phyloP scores from a whole-genome alignment of 805 yeast species.

The Pichia ethanolica region DNA sequence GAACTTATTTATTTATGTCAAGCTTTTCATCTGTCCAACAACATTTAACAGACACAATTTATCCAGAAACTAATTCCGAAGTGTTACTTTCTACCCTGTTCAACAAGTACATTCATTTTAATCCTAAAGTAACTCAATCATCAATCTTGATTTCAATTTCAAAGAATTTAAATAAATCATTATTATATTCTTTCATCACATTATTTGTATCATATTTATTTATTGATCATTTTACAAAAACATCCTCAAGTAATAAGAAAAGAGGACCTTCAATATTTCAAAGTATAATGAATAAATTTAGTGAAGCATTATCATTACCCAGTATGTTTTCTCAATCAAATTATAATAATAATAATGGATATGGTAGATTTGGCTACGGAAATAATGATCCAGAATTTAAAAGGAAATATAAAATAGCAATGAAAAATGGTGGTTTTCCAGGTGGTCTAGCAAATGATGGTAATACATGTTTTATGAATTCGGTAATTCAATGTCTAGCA shows the following conservation, averaged over 20 bases:
- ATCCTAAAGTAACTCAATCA: neutral
- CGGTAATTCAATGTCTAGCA: conserved; percentile 77
- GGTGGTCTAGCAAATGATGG: conserved; percentile 90
- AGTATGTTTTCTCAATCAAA: conserved; percentile 2
- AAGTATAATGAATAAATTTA: conserved; percentile 10
- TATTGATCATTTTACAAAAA: neutral
- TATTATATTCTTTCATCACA: neutral
- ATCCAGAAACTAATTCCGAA: neutral
- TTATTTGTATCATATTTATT: conserved; percentile 3
- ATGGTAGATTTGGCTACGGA: neutral
- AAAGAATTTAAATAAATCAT: neutral
- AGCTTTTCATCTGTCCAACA: no score
- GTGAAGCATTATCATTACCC: conserved; percentile 10
- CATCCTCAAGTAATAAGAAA: neutral
- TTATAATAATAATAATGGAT: neutral
- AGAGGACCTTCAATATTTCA: neutral
- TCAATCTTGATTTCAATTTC: neutral
- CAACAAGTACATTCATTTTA: conserved; percentile 1
- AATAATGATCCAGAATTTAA: conserved; percentile 6
- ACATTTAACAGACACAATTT: no score
- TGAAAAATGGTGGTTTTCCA: conserved; percentile 58
- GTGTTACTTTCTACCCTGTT: neutral
- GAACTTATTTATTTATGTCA: no score
- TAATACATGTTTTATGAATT: conserved; percentile 91
- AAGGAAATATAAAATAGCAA: conserved; percentile 29